Evolutionary conservation across 2,329 filamentous ascomycete genomes (phyloP).

Genomic region (Clarireedia monteithiana): DNA sequence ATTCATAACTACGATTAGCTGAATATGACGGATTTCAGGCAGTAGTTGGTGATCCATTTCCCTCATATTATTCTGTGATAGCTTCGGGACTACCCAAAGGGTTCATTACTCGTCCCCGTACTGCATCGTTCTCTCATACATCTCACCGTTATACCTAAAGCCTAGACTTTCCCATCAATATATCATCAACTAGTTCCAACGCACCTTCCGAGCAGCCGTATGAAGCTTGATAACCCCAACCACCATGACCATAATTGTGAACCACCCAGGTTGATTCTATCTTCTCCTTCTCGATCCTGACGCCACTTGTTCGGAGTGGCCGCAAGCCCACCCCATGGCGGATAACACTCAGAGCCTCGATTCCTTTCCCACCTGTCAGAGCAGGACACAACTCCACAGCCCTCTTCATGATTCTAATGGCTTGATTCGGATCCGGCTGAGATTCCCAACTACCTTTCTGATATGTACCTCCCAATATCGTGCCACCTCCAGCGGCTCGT

Average conservation of each 20-base stretch:
- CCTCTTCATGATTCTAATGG: constrained; percentile 60
- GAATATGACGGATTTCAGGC: no score
- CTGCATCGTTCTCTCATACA: not conserved
- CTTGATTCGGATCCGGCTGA: constrained; percentile 53
- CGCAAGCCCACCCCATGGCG: constrained; percentile 60
- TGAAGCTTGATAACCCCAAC: constrained; percentile 53
- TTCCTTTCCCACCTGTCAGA: constrained; percentile 47
- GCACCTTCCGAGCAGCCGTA: constrained; percentile 66
- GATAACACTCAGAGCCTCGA: constrained; percentile 56
- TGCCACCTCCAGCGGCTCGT: constrained; percentile 57
- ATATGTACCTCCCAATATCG: constrained; percentile 59
- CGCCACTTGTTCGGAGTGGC: constrained; percentile 52
- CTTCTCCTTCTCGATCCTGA: constrained; percentile 54
- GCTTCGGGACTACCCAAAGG: no score
- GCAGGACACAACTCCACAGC: constrained; percentile 48
- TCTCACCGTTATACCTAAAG: constrained; percentile 8
- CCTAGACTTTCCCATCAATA: constrained; percentile 16
- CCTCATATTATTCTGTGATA: no score
- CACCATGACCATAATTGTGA: constrained; percentile 55
- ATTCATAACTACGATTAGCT: no score
- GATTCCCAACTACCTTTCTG: constrained; percentile 58
- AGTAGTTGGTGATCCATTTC: no score
- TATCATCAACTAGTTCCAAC: constrained; percentile 56
- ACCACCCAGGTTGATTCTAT: constrained; percentile 48
- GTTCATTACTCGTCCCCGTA: no score